Conservation (phyloP, 495 filamentous ascomycete species). For the Aspergillus hancockii region DNA sequence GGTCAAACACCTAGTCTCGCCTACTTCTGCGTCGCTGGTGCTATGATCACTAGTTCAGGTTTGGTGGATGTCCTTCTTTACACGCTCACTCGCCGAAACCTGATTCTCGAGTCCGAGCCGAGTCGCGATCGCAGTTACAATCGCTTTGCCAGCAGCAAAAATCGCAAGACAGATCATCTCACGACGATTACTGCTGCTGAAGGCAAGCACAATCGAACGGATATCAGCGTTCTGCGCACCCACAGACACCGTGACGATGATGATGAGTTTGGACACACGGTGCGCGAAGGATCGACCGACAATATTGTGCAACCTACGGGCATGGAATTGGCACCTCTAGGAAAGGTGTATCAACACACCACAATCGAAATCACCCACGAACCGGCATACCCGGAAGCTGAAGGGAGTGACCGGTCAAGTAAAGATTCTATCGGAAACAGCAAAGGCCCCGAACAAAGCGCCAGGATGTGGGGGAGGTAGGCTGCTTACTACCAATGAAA, state of each 20-base stretch:
- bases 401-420: conserved; percentile 36
- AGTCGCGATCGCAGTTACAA: conserved; percentile 41
- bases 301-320: conserved; percentile 35
- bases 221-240: conserved; percentile 28
- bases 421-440: conserved; percentile 26
- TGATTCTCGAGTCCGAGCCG: conserved; percentile 47
- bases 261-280: conserved; percentile 17
- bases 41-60: conserved; percentile 71
- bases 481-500: neutral
- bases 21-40: conserved; percentile 71
- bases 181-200: conserved; percentile 34
- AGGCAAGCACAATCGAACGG: conserved; percentile 29
- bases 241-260: conserved; percentile 18
- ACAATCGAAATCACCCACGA: conserved; percentile 48
- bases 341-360: conserved; percentile 49
- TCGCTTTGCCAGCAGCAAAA: conserved; percentile 36
- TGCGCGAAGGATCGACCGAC: conserved; percentile 41
- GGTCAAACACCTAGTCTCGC: conserved; percentile 51
- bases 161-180: conserved; percentile 32
- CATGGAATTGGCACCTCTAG: conserved; percentile 37
- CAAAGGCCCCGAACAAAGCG: conserved; percentile 10
- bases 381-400: conserved; percentile 33
- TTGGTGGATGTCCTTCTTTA: conserved; percentile 75
- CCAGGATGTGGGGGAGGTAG: conserved; percentile 33
- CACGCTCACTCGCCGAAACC: conserved; percentile 60